Percentiles rank a stretch among this genome's conserved stretches.
Conservation (phyloP, 352 stramenopile species). For the Pythium sp. region DNA sequence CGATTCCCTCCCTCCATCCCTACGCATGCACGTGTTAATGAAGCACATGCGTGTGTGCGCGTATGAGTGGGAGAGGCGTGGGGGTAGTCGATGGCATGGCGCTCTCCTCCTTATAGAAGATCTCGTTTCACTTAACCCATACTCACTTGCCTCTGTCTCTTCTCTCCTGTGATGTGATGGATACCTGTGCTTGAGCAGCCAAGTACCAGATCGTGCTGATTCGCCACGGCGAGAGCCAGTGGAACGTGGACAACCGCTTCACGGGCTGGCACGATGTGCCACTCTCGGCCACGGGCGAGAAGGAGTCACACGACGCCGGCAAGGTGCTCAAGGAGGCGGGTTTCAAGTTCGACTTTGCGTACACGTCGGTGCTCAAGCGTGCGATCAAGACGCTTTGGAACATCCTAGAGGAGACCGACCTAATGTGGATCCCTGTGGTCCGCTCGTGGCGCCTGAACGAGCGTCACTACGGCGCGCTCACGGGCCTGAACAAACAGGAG, state of each 20-base stretch:
- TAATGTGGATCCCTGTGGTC: constrained; percentile 97
- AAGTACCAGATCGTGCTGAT: constrained; percentile 90
- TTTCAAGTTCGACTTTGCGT: constrained; percentile 94
- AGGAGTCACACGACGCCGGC: constrained; percentile 94
- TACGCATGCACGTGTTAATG: not conserved
- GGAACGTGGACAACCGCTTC: constrained; percentile 99
- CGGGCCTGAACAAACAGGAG: constrained; percentile 98
- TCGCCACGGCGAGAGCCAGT: constrained; percentile 96
- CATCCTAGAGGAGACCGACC: constrained; percentile 95
- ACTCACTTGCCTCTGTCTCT: not conserved
- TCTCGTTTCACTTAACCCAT: not conserved
- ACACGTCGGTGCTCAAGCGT: constrained; percentile 96
- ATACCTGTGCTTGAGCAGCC: constrained; percentile 24
- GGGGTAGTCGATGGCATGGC: not conserved
- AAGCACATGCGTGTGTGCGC: not conserved
- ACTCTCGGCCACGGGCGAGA: constrained; percentile 82
- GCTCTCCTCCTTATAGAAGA: not conserved
- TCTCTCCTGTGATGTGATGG: not conserved
- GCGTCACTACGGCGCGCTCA: constrained; percentile 97
- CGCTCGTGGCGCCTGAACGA: constrained; percentile 97
- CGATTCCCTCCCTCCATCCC: no score
- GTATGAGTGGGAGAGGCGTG: not conserved
- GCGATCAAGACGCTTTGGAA: constrained; percentile 98
- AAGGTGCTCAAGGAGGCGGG: constrained; percentile 92
- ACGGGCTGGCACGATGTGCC: constrained; percentile 98